Percentiles rank a stretch among this genome's conserved stretches.
Conservation (phyloP, 2,329 filamentous ascomycete species). For the Aspergillus texensis region DNA sequence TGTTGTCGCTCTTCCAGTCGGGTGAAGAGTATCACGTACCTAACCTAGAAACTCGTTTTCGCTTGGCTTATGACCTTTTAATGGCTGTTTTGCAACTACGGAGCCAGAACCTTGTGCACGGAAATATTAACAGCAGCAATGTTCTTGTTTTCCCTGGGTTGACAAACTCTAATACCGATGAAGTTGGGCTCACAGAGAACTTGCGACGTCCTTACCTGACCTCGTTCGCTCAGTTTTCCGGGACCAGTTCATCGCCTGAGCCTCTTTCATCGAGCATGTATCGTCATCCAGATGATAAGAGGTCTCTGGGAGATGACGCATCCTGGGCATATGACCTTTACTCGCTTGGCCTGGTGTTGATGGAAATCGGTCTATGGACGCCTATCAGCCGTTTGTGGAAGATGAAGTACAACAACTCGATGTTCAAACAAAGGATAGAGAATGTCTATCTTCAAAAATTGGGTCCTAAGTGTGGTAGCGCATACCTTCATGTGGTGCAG, state of each 20-base stretch:
- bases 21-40: slow-evolving; percentile 50
- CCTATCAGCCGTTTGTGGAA: slow-evolving; percentile 66
- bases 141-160: slow-evolving; percentile 58
- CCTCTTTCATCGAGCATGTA: slow-evolving; percentile 60
- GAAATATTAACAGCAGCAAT: slow-evolving; percentile 67
- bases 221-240: slow-evolving; percentile 62
- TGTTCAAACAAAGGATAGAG: slow-evolving; percentile 67
- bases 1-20: slow-evolving; percentile 47
- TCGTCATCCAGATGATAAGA: slow-evolving; percentile 57
- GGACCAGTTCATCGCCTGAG: slow-evolving; percentile 50
- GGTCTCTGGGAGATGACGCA: slow-evolving; percentile 40
- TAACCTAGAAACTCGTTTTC: slow-evolving; percentile 65
- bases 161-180: slow-evolving; percentile 37
- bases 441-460: slow-evolving; percentile 65
- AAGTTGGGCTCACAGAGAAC: slow-evolving; percentile 42
- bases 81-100: slow-evolving; percentile 61
- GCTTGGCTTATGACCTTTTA: slow-evolving; percentile 61
- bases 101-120: slow-evolving; percentile 59
- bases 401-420: slow-evolving; percentile 62
- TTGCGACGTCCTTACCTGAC: slow-evolving; percentile 60
- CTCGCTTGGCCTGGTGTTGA: slow-evolving; percentile 61
- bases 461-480: slow-evolving; percentile 64
- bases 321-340: slow-evolving; percentile 59
- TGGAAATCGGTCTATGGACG: slow-evolving; percentile 67
- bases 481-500: slow-evolving; percentile 65